phyloP scores from a whole-genome alignment of 2,329 filamentous ascomycete genomes.

The Dryadomyces quercus-mongolicae region DNA sequence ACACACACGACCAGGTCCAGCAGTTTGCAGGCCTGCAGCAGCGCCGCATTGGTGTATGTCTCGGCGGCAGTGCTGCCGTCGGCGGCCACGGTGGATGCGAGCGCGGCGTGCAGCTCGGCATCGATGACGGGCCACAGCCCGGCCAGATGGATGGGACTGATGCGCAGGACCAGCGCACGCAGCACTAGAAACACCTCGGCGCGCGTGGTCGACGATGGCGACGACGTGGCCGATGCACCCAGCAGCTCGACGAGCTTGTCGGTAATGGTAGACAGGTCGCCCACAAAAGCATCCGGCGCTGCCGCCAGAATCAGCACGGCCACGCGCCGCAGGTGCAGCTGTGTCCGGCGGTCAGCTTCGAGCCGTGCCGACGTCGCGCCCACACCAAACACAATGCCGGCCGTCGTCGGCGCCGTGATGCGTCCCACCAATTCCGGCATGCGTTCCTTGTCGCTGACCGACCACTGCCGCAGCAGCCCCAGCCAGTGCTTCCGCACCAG shows the following conservation, averaged over 20 bases:
- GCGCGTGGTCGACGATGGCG: constrained; percentile 78
- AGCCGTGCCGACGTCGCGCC: constrained; percentile 84
- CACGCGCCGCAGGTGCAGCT: constrained; percentile 76
- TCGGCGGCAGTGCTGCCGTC: constrained; percentile 53
- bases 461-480: constrained; percentile 73
- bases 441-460: constrained; percentile 74
- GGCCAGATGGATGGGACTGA: constrained; percentile 66
- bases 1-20: constrained; percentile 79
- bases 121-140: constrained; percentile 86
- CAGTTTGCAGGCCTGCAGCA: constrained; percentile 88
- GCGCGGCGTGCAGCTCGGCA: constrained; percentile 66
- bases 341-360: constrained; percentile 89
- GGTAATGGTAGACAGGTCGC: constrained; percentile 59
- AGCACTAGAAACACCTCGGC: constrained; percentile 85
- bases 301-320: constrained; percentile 69
- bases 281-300: constrained; percentile 65
- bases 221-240: constrained; percentile 72
- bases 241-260: constrained; percentile 83
- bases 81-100: constrained; percentile 60
- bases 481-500: constrained; percentile 69
- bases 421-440: constrained; percentile 70
- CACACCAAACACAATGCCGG: constrained; percentile 97
- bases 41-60: constrained; percentile 61
- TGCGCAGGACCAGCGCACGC: constrained; percentile 69
- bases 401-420: constrained; percentile 74